These are phyloP conservation scores for Cyanidium caldarium DNA, from an alignment of 23 red algal species.

Conservation along the genomic window DNA sequence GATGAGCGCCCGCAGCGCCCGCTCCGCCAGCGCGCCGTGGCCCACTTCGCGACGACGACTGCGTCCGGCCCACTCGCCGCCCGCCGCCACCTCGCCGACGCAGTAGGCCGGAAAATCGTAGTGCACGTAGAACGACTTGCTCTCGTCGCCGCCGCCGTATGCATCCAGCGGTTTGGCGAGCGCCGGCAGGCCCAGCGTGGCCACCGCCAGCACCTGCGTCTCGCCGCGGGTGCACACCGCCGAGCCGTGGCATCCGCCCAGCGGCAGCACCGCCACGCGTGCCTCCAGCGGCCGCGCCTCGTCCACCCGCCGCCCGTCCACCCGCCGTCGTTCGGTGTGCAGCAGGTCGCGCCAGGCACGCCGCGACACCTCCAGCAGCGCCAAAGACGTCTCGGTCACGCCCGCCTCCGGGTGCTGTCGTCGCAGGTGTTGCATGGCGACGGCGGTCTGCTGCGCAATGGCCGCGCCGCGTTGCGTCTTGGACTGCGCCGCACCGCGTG, in stretches of 20 bases:
- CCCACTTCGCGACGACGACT: conserved; percentile 59
- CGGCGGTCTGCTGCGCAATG: conserved; percentile 13
- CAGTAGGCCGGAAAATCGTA: conserved; percentile 67
- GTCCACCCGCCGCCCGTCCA: conserved; percentile 38
- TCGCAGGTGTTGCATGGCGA: conserved; percentile 15
- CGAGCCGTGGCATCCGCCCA: conserved; percentile 50
- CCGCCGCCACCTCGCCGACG: conserved; percentile 25
- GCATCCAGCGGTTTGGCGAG: conserved; percentile 30
- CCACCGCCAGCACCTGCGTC: conserved; percentile 66
- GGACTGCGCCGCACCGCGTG: neutral
- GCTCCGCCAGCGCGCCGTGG: conserved; percentile 59
- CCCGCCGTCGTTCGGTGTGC: conserved; percentile 2
- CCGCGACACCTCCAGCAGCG: conserved; percentile 10
- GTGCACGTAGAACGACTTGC: conserved; percentile 59
- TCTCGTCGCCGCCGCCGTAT: conserved; percentile 40
- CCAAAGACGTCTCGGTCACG: neutral
- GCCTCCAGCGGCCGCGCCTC: conserved; percentile 40
- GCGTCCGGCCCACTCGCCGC: neutral
- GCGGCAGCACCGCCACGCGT: conserved; percentile 30
- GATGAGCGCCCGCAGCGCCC: conserved; percentile 32
- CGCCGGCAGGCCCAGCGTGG: conserved; percentile 53
- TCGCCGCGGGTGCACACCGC: conserved; percentile 63
- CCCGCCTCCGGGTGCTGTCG: conserved; percentile 7
- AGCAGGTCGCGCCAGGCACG: conserved; percentile 21
- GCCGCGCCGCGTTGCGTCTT: neutral